Evolutionary conservation across 2,329 filamentous ascomycete genomes (phyloP), one percentile per base, ranked within the genome.

Genomic region (Malbranchea zuffiana): DNA sequence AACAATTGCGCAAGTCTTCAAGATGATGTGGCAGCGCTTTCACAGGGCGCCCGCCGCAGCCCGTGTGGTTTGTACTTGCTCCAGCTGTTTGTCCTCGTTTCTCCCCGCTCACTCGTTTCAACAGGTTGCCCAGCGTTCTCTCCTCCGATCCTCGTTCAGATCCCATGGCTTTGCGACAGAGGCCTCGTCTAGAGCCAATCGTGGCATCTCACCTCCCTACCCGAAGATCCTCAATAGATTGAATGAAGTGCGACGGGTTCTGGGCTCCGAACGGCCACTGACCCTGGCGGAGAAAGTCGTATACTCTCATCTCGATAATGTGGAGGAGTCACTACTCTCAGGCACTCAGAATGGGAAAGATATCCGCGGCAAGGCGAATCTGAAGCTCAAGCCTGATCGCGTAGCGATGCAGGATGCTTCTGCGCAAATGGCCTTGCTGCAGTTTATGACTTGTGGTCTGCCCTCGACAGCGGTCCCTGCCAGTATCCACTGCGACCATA

Each of bases 361-460:
- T 53, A 80, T 98, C 44, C 78, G 90, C 27, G 88, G 88, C 48
- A 78, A 78, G 55, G 87, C 86, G 34, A 96, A 93, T 58, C 72
- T 98, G 63, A 93, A 93, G 68, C 80, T 98, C 61, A 94, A 94
- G 63, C 90, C 90, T 15, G 90, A 98, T 61, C 77, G 90, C 36
- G 90, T 96, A 50, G 92, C 92, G 47, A 98, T 98, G 90, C 90
- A 98, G 65, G 90, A 98, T 68, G 90, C 90, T 10, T 94, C 85
- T 19, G 90, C 90, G 4, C 90, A 98, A 67, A 98, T 98, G 90
- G 90, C 90, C 1, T 68, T 98, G 47, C 68, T 98, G 50, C 90
- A 98, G 64, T 98, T 98, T 71, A 98, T 98, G 88, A 84, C 83
- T 18, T 98, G 90, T 62, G 83, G 85, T 38, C 72, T 98, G 37